Base-by-base conservation (phyloP, 768 basidiomycete species). In the Naganishia antarctica region DNA sequence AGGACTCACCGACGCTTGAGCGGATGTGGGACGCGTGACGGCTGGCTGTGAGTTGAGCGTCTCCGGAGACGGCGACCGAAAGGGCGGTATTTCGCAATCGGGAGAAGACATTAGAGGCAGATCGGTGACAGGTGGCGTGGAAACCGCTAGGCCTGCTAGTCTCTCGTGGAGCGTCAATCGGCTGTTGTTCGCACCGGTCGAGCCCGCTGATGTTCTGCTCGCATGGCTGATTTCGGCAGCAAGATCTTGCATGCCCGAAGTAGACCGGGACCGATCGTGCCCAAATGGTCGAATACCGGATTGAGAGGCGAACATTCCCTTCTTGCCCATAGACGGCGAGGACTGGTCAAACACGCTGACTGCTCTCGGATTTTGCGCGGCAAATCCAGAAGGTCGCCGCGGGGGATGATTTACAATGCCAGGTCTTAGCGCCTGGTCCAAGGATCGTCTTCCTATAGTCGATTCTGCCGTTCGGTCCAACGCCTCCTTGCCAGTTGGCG, bases 1-100 rank as follows among this genome's bases (percentile, higher is more conserved):
- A 1, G 47, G 21, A 48, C 46, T 46, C 13, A 12, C 34, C n/a
- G 28, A 23, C n/a, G 37, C 18, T 23, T 44, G 48, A 41, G 48
- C 25, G 1, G 62, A 50, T 31, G 40, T 3, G 8, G 50, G 37
- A 8, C 40, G 40, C 1, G 49, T 12, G 4, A 45, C 45, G 32
- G 37, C 40, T 18, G 34, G 21, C n/a, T n/a, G 50, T 2, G 4
- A n/a, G 8, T 32, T 40, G 28, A 25, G 47, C 26, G 31, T 37
- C 16, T 50, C 44, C 32, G 34, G 40, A 2, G 61, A 50, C 7
- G 31, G 16, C 21, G 31, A 40, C 23, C 51, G 44, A 2, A 53
- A 48, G 1, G 65, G 65, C 3, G 65, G 65, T 8, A 66, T 66
- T 41, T 51, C 62, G 50, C 60, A 66, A 2, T 43, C 60, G 4